Conservation (phyloP, 345 rosid species). For the Aethionema arabicum region DNA sequence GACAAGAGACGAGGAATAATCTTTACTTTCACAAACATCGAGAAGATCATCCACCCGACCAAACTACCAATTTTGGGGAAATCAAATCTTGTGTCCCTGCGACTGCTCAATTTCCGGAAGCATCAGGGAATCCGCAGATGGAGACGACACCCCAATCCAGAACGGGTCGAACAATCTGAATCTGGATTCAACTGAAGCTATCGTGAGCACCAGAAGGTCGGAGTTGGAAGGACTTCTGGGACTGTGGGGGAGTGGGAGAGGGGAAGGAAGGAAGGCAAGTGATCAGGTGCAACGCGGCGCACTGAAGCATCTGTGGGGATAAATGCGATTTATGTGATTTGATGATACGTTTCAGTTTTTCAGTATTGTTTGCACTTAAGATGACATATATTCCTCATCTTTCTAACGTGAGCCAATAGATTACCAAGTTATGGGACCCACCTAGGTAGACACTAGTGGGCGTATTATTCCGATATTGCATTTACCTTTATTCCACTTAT, state of each 20-base stretch:
- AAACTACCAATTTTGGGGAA: conserved; percentile 15
- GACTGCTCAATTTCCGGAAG: conserved; percentile 21
- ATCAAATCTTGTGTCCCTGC: conserved; percentile 2
- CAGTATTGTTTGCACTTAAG: not conserved
- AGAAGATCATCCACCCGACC: conserved; percentile 30
- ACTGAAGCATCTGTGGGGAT: conserved; percentile 22
- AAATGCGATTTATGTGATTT: conserved; percentile 11
- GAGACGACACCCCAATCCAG: conserved; percentile 12
- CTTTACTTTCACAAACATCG: conserved; percentile 32
- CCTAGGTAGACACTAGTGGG: not conserved
- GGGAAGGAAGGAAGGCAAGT: conserved; percentile 10
- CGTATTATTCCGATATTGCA: no score
- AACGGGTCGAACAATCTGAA: conserved; percentile 13
- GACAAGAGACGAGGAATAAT: not conserved
- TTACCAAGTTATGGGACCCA: conserved; percentile 34
- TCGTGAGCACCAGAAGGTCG: conserved; percentile 33
- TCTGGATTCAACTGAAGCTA: conserved; percentile 22
- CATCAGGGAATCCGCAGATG: conserved; percentile 43
- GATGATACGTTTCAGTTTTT: conserved; percentile 19
- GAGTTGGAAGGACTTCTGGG: conserved; percentile 28
- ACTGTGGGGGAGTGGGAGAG: not conserved
- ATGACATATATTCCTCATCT: conserved; percentile 35
- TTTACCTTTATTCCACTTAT: no score
- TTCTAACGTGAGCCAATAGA: conserved; percentile 36
- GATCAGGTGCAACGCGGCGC: conserved; percentile 27